phyloP scores from a whole-genome alignment of 192 early-diverging fungal species.

The Coemansia sp. region DNA sequence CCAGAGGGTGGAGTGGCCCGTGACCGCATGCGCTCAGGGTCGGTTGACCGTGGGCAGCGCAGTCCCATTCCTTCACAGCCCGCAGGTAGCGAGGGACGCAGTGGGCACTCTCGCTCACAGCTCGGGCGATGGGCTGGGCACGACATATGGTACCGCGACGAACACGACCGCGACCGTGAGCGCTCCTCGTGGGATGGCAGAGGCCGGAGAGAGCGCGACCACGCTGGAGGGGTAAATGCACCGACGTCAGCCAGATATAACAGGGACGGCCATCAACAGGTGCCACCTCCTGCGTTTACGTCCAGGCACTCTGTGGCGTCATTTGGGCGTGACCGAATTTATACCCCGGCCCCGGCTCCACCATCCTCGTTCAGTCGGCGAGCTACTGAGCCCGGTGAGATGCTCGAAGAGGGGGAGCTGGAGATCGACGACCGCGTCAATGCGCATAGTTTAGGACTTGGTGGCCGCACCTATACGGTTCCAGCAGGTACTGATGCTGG shows the following conservation, averaged over 20 bases:
- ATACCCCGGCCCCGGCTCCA: conserved; percentile 13
- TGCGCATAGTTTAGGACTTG: neutral
- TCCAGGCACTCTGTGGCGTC: conserved; percentile 19
- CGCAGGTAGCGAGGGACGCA: conserved; percentile 8
- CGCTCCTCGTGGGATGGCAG: conserved; percentile 13
- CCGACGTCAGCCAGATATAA: conserved; percentile 10
- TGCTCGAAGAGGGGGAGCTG: conserved; percentile 45
- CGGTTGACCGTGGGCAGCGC: conserved; percentile 16
- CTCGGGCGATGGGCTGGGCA: conserved; percentile 20
- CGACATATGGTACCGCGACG: conserved; percentile 20
- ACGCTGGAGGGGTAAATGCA: conserved; percentile 3
- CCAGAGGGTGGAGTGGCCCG: conserved; percentile 17
- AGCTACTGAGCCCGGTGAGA: conserved; percentile 31
- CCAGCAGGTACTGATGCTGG: neutral
- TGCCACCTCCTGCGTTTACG: conserved; percentile 14
- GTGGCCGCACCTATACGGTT: conserved; percentile 19
- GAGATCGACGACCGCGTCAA: conserved; percentile 30
- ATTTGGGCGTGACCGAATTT: conserved; percentile 9
- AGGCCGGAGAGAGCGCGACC: conserved; percentile 17
- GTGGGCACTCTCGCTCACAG: conserved; percentile 10
- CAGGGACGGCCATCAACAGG: conserved; percentile 10
- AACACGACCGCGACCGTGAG: conserved; percentile 12
- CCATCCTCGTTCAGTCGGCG: conserved; percentile 19
- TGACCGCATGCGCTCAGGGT: conserved; percentile 20
- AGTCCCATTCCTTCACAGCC: conserved; percentile 4